These are phyloP conservation scores for Gelatoporia subvermispora DNA, from an alignment of 768 basidiomycete species.

Conservation along the genomic window DNA sequence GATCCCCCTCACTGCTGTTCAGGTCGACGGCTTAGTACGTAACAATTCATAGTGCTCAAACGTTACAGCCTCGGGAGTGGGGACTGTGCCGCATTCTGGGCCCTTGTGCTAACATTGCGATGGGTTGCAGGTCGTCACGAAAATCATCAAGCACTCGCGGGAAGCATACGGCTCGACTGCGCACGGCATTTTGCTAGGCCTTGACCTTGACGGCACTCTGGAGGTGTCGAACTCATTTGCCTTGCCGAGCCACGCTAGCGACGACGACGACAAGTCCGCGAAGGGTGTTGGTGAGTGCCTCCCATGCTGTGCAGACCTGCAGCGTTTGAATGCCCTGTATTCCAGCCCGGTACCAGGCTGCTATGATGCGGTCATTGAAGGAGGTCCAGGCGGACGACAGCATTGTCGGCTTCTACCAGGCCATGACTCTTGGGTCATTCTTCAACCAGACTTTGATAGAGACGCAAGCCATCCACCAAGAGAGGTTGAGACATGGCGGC, in stretches of 20 bases:
- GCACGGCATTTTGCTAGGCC: constrained; percentile 82
- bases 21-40: constrained; percentile 83
- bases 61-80: neutral
- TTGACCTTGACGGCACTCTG: constrained; percentile 87
- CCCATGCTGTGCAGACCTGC: constrained; percentile 4
- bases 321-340: constrained; percentile 5
- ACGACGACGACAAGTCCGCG: constrained; percentile 79
- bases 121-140: constrained; percentile 70
- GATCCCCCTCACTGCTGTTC: constrained; percentile 72
- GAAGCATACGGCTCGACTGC: constrained; percentile 71
- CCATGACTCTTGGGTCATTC: constrained; percentile 80
- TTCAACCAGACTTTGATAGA: constrained; percentile 78
- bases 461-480: constrained; percentile 80
- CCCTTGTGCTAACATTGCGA: neutral
- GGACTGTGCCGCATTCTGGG: neutral
- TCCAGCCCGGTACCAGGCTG: constrained; percentile 73
- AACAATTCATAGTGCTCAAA: neutral
- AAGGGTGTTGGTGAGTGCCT: constrained; percentile 62
- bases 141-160: constrained; percentile 89
- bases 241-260: constrained; percentile 63
- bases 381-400: constrained; percentile 91
- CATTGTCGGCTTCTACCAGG: constrained; percentile 92
- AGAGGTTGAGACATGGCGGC: constrained; percentile 81
- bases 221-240: constrained; percentile 92
- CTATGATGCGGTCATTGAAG: constrained; percentile 83